Evolutionary conservation across 495 filamentous ascomycete genomes (phyloP).

Genomic region (Cladorrhinum samala): DNA sequence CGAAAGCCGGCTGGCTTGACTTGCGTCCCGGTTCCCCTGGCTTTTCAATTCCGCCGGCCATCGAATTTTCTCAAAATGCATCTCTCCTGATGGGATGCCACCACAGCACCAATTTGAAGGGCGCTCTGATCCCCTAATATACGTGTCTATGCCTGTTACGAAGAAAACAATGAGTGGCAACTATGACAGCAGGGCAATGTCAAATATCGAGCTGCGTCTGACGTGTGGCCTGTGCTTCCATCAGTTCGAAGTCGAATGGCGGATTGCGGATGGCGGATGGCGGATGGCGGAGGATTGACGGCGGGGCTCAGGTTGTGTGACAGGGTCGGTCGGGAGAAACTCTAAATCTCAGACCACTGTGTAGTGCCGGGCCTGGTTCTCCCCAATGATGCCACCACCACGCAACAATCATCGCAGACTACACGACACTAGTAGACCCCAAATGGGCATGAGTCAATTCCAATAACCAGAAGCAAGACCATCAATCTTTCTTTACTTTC

Average conservation of each 20-base stretch:
- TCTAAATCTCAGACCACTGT: not conserved
- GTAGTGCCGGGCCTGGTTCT: no score
- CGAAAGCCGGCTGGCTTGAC: no score
- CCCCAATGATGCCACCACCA: no score
- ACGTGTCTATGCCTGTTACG: not conserved
- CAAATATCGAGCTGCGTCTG: not conserved
- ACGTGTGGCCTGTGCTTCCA: conserved; percentile 5
- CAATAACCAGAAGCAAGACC: not conserved
- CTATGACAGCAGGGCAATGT: conserved; percentile 1
- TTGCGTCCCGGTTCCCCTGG: no score
- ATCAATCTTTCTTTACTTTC: no score
- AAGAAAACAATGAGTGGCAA: not conserved
- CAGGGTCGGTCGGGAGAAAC: not conserved
- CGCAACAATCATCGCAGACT: no score
- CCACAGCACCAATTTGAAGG: no score
- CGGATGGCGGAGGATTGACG: not conserved
- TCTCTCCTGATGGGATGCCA: no score
- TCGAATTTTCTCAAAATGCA: no score
- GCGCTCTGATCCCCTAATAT: not conserved
- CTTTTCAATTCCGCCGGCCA: no score
- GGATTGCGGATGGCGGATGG: not conserved
- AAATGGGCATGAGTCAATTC: not conserved
- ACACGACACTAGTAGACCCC: no score
- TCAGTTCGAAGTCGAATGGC: not conserved
- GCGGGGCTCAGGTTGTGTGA: not conserved